Evolutionary conservation across 129 eudicot genomes (phyloP).

Genomic region (Centaurea solstitialis): DNA sequence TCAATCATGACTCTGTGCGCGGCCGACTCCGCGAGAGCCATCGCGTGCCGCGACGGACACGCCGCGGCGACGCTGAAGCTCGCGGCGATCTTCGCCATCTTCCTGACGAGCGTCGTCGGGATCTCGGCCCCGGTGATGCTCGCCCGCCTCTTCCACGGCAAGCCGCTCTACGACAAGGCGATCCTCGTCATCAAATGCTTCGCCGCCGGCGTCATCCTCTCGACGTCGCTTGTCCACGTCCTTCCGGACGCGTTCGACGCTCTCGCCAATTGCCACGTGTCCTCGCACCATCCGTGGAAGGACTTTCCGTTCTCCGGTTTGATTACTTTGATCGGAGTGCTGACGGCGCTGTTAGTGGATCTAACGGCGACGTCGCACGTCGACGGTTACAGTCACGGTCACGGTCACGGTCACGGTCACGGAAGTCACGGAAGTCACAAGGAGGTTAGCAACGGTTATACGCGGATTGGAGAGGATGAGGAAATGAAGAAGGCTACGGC

Average conservation of each 20-base stretch:
- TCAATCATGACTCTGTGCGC: constrained; percentile 38
- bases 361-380: constrained; percentile 70
- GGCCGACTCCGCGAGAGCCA: constrained; percentile 41
- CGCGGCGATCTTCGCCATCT: constrained; percentile 51
- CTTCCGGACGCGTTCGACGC: constrained; percentile 80
- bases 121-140: constrained; percentile 61
- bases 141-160: constrained; percentile 62
- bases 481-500: constrained; percentile 32
- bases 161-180: constrained; percentile 65
- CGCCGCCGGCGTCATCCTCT: constrained; percentile 84
- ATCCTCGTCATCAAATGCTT: constrained; percentile 64
- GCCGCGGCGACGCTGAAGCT: constrained; percentile 66
- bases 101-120: constrained; percentile 64
- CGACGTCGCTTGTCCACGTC: constrained; percentile 81
- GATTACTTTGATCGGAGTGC: constrained; percentile 57
- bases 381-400: constrained; percentile 40
- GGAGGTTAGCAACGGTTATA: constrained; percentile 18
- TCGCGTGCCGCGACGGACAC: constrained; percentile 54
- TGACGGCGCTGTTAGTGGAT: constrained; percentile 65
- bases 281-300: constrained; percentile 71
- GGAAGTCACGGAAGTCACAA: constrained; percentile 11
- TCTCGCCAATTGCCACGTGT: constrained; percentile 59
- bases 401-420: constrained; percentile 37
- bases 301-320: constrained; percentile 79
- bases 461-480: constrained; percentile 35